Percentiles rank a stretch among this genome's conserved stretches.
Conservation (phyloP, 2,329 filamentous ascomycete genomes). For the Xylaria sp. region DNA sequence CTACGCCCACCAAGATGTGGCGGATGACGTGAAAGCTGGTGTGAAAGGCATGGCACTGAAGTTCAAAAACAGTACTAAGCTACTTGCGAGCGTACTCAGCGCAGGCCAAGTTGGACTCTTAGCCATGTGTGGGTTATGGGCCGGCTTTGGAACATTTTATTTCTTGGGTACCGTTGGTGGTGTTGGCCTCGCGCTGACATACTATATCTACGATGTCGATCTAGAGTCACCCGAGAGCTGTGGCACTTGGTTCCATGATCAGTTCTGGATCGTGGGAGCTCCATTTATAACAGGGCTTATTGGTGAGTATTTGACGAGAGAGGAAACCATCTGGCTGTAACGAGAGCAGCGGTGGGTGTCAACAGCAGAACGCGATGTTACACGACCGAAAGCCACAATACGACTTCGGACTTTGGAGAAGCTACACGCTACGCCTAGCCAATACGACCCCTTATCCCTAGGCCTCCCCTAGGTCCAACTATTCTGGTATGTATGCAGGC, state of each 20-base stretch:
- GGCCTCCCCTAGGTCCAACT: no score
- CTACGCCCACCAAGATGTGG: conserved; percentile 41
- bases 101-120: conserved; percentile 12
- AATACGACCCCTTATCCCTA: no score
- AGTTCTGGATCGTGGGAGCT: conserved; percentile 21
- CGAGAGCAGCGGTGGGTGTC: no score
- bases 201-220: conserved; percentile 25
- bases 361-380: not conserved
- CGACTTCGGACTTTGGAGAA: no score
- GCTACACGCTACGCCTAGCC: no score
- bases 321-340: not conserved
- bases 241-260: conserved; percentile 16
- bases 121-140: conserved; percentile 15
- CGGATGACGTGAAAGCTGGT: conserved; percentile 39
- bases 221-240: conserved; percentile 17
- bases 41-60: conserved; percentile 40
- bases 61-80: conserved; percentile 35
- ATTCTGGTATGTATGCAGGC: no score
- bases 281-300: conserved; percentile 9
- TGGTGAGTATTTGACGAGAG: conserved; percentile 3
- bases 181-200: conserved; percentile 1
- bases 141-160: conserved; percentile 16
- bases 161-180: conserved; percentile 13
- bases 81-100: conserved; percentile 9
- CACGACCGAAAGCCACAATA: no score